Evolutionary conservation across 1,139 yeast genomes (phyloP).

Genomic region (Protomyces arabidopsidicola): DNA sequence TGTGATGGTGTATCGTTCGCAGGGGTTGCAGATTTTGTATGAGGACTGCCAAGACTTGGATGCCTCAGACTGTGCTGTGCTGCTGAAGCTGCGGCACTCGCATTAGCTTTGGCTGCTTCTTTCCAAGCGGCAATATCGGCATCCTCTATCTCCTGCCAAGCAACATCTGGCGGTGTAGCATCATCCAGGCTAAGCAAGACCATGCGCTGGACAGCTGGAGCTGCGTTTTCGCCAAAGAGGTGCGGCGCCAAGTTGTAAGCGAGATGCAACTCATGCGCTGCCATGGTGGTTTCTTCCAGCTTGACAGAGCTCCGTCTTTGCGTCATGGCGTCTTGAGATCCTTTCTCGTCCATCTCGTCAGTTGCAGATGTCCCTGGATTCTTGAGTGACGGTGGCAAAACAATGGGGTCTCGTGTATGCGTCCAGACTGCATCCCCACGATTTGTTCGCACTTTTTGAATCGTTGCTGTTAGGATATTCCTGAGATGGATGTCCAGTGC

Average conservation of each 20-base stretch:
- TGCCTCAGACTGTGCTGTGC: background rate
- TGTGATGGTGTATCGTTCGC: background rate
- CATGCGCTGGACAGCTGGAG: slow-evolving; percentile 16
- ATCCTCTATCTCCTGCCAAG: background rate
- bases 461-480: slow-evolving; percentile 16
- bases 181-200: slow-evolving; percentile 6
- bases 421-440: slow-evolving; percentile 9
- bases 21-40: background rate
- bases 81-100: background rate
- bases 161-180: background rate
- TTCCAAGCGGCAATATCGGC: background rate
- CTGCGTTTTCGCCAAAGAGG: slow-evolving; percentile 6
- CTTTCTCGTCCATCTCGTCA: background rate
- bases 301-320: background rate
- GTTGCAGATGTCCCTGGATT: background rate
- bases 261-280: slow-evolving; percentile 15
- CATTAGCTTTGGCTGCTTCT: background rate
- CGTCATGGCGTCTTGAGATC: background rate
- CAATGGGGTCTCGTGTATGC: background rate
- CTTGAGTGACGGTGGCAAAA: background rate
- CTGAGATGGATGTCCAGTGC: slow-evolving; percentile 22
- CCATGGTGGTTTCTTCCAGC: background rate
- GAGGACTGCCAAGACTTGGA: background rate
- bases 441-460: slow-evolving; percentile 5
- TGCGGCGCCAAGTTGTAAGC: slow-evolving; percentile 17